Base-by-base conservation (phyloP, 2,329 filamentous ascomycete genomes). In the Periglandula ipomoeae region DNA sequence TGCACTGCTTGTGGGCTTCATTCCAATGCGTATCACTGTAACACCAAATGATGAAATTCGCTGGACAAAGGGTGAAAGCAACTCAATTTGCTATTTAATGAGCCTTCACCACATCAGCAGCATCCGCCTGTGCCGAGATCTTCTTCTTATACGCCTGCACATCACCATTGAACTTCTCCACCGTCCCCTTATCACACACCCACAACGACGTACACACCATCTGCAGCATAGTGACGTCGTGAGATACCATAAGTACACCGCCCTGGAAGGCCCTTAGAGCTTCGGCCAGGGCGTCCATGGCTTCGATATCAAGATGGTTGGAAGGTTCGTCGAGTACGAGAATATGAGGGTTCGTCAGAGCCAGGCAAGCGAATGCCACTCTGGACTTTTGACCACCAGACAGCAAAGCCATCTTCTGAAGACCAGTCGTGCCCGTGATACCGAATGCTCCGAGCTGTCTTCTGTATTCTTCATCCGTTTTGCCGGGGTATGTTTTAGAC, bases 201-300 rank as follows among this genome's bases (percentile, higher is more conserved):
- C 93, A 98, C 61, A 98, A 71, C 64, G 84, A 93, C 45, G 76
- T 93, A 69, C 93, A 98, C 34, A 98, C 93, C 47, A 87, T 95
- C 73, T 95, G 89, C 67, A 98, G 68, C 89, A 98, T 96, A 1
- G 93, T 97, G 47, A 98, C 93, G 65, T 98, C 93, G 85, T 98
- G 93, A 62, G 87, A 95, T 50, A 98, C 93, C 89, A 98, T 97
- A 60, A 98, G 73, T 49, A 98, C 90, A 65, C 93, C 93, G 53
- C 93, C 93, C 70, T 95, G 79, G 71, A 97, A 98, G 55, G 84
- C 80, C 58, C 82, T 78, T 58, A 98, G 74, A 15, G 93, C 93
- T 26, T 85, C 82, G 4, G 88, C 84, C 46, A 98, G 74, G 10
- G 93, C 91, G 66, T 98, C 93, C 93, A 98, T 96, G 55, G 93